Conservation (phyloP, 2,329 filamentous ascomycete species). For the Sphaerulina vaccinii region DNA sequence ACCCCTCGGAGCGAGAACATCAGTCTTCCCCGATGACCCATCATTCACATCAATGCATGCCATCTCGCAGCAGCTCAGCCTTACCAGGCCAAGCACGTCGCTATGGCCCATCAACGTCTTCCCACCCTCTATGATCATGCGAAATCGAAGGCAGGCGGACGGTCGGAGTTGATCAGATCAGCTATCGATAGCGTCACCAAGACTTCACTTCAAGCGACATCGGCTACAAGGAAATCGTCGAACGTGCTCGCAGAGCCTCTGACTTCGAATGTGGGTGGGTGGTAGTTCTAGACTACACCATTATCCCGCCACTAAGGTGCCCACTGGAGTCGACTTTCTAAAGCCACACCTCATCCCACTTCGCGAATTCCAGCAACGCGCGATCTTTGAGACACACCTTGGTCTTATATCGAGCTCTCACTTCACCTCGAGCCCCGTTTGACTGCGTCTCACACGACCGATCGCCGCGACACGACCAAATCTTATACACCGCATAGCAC, state of each 20-base stretch:
- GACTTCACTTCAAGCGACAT: neutral
- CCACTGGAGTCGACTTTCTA: neutral
- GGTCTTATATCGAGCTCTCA: neutral
- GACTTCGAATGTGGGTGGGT: neutral
- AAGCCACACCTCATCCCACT: neutral
- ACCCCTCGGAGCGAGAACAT: too few relatives aligned
- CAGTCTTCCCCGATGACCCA: too few relatives aligned
- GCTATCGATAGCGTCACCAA: neutral
- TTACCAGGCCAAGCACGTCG: too few relatives aligned
- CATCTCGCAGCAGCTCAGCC: too few relatives aligned
- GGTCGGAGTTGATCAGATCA: neutral
- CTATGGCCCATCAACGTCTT: too few relatives aligned
- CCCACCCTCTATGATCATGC: too few relatives aligned
- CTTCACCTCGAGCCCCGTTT: neutral
- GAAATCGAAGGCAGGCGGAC: conserved; percentile 7
- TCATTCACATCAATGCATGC: too few relatives aligned
- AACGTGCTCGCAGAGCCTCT: neutral
- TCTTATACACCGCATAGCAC: conserved; percentile 4
- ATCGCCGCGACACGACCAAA: neutral
- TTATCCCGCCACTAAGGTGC: neutral
- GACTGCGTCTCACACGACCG: neutral
- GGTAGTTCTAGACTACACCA: neutral
- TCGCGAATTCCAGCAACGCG: neutral
- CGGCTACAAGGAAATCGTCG: neutral
- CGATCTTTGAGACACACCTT: neutral